These are phyloP conservation scores for Solanum hybrid DNA, from an alignment of 305 asterid genomes.

Conservation along the genomic window DNA sequence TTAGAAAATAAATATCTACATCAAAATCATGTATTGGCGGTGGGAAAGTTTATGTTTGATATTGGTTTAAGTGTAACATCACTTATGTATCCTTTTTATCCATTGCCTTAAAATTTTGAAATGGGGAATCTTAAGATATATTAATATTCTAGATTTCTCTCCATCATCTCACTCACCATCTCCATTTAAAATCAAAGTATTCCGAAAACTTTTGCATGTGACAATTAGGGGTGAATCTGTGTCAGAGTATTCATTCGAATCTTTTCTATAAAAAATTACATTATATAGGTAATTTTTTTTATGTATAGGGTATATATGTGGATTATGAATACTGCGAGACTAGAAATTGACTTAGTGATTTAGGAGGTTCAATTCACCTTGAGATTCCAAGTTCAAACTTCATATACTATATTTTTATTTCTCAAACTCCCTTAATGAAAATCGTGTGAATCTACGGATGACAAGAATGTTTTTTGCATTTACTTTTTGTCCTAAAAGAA, in stretches of 20 bases:
- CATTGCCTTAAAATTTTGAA: neutral
- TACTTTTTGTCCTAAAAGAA: neutral
- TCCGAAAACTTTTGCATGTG: neutral
- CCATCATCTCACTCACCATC: neutral
- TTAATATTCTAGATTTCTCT: neutral
- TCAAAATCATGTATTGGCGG: neutral
- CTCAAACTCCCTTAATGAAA: neutral
- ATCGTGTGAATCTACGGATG: neutral
- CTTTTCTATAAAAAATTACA: neutral
- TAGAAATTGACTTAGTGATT: neutral
- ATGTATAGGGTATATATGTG: neutral
- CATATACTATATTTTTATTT: neutral
- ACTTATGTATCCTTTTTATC: neutral
- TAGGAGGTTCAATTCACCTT: neutral
- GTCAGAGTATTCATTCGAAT: no score
- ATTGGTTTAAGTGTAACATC: neutral
- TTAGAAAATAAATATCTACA: neutral
- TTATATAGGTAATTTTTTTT: neutral
- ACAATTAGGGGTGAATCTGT: neutral
- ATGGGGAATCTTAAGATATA: neutral
- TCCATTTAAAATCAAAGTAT: neutral
- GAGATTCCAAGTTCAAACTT: neutral
- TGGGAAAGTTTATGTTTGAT: neutral
- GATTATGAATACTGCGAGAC: no score
- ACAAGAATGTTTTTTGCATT: neutral